Evolutionary conservation across 1,139 yeast species (phyloP), one percentile per base, ranked within the genome.

Genomic region (Debaryomyces sp.): DNA sequence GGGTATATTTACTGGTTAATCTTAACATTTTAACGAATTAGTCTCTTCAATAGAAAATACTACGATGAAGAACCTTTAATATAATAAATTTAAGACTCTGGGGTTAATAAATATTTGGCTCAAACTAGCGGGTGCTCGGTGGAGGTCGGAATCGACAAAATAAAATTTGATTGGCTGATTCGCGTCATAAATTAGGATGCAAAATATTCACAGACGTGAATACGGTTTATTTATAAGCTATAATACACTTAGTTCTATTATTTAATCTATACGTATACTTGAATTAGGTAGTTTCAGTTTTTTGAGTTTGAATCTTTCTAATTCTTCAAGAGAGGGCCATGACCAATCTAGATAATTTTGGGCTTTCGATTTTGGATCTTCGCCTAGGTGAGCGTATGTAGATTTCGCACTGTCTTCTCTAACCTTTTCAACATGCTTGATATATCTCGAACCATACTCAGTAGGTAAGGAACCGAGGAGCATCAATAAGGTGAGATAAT

Each of bases 391-490:
- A 9, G 36, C 36, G 12, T 15, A 30, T 6, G 36, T 24, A 15
- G 44, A 23, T 32, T 43, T 45, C 18, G 27, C 18, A 43, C 58
- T 55, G 21, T 60, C 66, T 6, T 39, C 26, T 41, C 51, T 54
- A 24, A 68, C 59, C 43, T 64, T 64, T 33, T 64, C 62, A 12
- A 70, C 70, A 57, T 79, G 83, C 38, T 57, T 54, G 38, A 78
- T 64, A 50, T 77, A 74, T 48, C 81, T 64, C 50, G 50, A 60
- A 48, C 68, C 73, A 64, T 64, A 72, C 49, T 63, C 80, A 51
- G 33, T 53, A n/a, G 72, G 85, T 15, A 77, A 57, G 5, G 81
- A 62, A 5, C 67, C 61, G 22, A 80, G 60, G 9, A 78, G 57
- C 45, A 66, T 51, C 30, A 70, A 53, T 30, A 82, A 64, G 1